phyloP scores from a whole-genome alignment of 768 basidiomycete species.

The Phylloporus arenicola region DNA sequence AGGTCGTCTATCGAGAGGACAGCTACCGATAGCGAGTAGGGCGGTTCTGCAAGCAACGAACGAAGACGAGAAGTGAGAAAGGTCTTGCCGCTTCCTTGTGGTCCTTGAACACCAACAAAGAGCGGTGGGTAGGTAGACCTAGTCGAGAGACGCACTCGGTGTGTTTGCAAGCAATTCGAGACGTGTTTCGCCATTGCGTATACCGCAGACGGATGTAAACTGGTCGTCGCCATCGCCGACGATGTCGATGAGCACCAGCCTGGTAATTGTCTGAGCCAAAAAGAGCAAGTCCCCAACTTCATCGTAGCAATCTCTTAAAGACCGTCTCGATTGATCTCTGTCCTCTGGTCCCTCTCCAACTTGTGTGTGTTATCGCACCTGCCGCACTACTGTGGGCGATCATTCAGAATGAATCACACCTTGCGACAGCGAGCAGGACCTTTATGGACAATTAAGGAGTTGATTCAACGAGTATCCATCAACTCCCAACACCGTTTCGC shows the following conservation, averaged over 20 bases:
- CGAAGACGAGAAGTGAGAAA: conserved; percentile 62
- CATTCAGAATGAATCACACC: too few relatives aligned
- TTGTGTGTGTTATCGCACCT: too few relatives aligned
- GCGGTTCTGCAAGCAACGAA: conserved; percentile 36
- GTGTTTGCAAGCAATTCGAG: conserved; percentile 29
- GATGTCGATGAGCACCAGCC: not conserved
- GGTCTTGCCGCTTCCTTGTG: conserved; percentile 93
- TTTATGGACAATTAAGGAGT: too few relatives aligned
- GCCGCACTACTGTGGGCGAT: too few relatives aligned
- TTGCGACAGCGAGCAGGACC: too few relatives aligned
- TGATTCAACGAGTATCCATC: too few relatives aligned
- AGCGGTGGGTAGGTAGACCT: conserved; percentile 44
- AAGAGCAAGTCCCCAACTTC: too few relatives aligned
- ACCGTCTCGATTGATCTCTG: too few relatives aligned
- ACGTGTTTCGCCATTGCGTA: conserved; percentile 37
- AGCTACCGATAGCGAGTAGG: conserved; percentile 49
- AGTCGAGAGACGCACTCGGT: conserved; percentile 22
- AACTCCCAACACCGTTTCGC: too few relatives aligned
- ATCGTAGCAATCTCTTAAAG: too few relatives aligned
- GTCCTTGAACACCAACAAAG: conserved; percentile 86
- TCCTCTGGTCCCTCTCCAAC: too few relatives aligned
- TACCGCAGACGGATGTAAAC: conserved; percentile 31
- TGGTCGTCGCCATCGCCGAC: conserved; percentile 12
- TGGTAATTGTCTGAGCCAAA: too few relatives aligned
- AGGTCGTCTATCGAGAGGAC: conserved; percentile 81